Evolutionary conservation across 495 filamentous ascomycete genomes (phyloP).

Genomic region (Penicillium bialowiezense): DNA sequence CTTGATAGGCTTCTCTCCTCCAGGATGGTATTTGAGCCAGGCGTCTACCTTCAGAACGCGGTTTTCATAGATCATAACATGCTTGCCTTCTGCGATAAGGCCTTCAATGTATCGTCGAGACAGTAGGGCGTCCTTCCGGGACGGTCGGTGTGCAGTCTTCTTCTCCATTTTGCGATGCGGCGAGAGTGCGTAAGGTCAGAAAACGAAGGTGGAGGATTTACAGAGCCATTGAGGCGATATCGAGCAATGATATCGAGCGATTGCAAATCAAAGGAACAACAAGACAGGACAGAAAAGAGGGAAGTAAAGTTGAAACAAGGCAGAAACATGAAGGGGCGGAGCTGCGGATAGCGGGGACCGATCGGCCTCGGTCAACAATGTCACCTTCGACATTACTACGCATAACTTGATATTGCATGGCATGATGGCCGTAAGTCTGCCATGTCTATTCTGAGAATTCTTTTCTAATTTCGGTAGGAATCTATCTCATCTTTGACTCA

Average conservation of each 20-base stretch:
- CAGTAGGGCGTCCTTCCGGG: slow-evolving; percentile 51
- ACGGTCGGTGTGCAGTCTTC: slow-evolving; percentile 15
- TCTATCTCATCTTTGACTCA: slow-evolving; percentile 35
- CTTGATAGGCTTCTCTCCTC: slow-evolving; percentile 85
- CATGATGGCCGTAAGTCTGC: slow-evolving; percentile 20
- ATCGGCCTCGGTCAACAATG: slow-evolving; percentile 18
- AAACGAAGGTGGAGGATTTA: background rate
- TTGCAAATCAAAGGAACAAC: background rate
- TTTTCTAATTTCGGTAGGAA: slow-evolving; percentile 17
- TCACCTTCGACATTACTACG: slow-evolving; percentile 8
- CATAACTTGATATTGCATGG: background rate
- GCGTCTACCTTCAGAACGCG: slow-evolving; percentile 83
- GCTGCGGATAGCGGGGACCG: slow-evolving; percentile 19
- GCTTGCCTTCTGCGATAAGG: slow-evolving; percentile 80
- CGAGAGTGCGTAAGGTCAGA: background rate
- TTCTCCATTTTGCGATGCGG: slow-evolving; percentile 20
- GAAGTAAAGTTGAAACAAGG: slow-evolving; percentile 1
- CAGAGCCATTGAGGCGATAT: background rate
- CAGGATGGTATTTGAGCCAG: slow-evolving; percentile 87
- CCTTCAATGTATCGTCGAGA: slow-evolving; percentile 79
- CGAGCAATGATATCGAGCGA: no score
- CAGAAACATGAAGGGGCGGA: slow-evolving; percentile 17
- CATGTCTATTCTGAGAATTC: background rate
- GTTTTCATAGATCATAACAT: slow-evolving; percentile 75
- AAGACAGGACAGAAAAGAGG: background rate